phyloP scores from a whole-genome alignment of 768 basidiomycete species.

The Pleurotus giganteus region DNA sequence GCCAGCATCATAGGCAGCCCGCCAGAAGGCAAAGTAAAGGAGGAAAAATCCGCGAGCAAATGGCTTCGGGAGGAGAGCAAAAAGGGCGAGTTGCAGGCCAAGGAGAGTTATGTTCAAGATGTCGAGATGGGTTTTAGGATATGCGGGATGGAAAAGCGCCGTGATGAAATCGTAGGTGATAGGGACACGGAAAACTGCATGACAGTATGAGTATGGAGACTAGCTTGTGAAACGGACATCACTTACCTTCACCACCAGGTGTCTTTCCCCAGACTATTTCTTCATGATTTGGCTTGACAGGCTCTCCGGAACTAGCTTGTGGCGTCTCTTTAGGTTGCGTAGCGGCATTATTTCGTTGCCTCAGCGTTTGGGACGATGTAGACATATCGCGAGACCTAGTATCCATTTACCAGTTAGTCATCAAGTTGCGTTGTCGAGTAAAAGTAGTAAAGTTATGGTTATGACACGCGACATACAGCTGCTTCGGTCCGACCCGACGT shows the following conservation, averaged over 20 bases:
- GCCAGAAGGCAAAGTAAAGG: conserved; percentile 91
- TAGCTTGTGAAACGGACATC: not conserved
- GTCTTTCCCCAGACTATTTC: conserved; percentile 91
- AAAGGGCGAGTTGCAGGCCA: conserved; percentile 74
- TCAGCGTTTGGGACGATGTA: not conserved
- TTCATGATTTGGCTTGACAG: conserved; percentile 23
- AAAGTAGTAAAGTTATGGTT: not conserved
- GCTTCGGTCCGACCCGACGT: conserved; percentile 3
- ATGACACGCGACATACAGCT: not conserved
- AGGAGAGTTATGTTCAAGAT: conserved; percentile 80
- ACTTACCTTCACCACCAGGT: conserved; percentile 70
- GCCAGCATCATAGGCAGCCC: conserved; percentile 87
- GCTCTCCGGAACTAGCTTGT: not conserved
- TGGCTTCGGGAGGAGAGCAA: conserved; percentile 57
- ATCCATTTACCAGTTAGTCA: not conserved
- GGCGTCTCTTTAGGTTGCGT: conserved; percentile 1
- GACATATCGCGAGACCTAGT: conserved; percentile 2
- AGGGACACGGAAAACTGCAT: conserved; percentile 85
- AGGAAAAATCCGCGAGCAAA: conserved; percentile 71
- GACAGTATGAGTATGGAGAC: conserved; percentile 10
- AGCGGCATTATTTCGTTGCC: not conserved
- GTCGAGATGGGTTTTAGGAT: conserved; percentile 89
- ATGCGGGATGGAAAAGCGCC: conserved; percentile 75
- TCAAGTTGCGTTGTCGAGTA: conserved; percentile 4
- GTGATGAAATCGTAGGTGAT: conserved; percentile 91